Conservation (phyloP, 495 filamentous ascomycete genomes). For the Sporormia fimetaria region DNA sequence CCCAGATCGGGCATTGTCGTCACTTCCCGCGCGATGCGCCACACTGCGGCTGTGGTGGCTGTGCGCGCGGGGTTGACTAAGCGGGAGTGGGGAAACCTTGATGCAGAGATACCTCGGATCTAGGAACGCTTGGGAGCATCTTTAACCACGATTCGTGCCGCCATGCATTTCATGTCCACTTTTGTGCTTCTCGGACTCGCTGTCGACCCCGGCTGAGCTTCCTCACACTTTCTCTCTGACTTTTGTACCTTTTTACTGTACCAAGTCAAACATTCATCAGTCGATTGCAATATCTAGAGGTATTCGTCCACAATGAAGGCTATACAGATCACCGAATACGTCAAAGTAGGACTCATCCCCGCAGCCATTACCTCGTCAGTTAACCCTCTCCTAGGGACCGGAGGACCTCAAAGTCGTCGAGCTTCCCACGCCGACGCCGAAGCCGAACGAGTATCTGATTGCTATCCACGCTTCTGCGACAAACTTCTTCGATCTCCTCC, state of each 20-base stretch:
- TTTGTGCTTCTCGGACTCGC: background rate
- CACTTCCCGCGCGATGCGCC: too few relatives aligned
- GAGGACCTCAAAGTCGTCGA: slow-evolving; percentile 61
- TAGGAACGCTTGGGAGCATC: too few relatives aligned
- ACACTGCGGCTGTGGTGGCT: too few relatives aligned
- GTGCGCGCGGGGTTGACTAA: too few relatives aligned
- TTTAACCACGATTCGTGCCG: background rate
- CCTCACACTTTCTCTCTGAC: background rate
- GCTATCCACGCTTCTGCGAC: slow-evolving; percentile 76
- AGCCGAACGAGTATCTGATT: slow-evolving; percentile 69
- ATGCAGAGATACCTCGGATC: too few relatives aligned
- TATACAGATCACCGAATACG: slow-evolving; percentile 72
- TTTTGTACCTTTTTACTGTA: too few relatives aligned
- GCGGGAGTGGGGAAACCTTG: too few relatives aligned
- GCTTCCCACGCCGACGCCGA: slow-evolving; percentile 60
- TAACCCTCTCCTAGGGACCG: slow-evolving; percentile 46
- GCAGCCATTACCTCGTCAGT: slow-evolving; percentile 3
- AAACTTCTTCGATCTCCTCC: slow-evolving; percentile 93
- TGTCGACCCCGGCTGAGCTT: background rate
- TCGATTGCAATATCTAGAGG: background rate
- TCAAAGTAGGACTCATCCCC: slow-evolving; percentile 47
- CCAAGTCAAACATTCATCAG: too few relatives aligned
- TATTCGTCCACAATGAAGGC: slow-evolving; percentile 66
- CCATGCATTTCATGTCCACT: background rate
- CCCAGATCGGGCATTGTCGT: too few relatives aligned